Evolutionary conservation across 1,284 basidiomycete genomes (phyloP).

Genomic region (Volvariella surrecta): DNA sequence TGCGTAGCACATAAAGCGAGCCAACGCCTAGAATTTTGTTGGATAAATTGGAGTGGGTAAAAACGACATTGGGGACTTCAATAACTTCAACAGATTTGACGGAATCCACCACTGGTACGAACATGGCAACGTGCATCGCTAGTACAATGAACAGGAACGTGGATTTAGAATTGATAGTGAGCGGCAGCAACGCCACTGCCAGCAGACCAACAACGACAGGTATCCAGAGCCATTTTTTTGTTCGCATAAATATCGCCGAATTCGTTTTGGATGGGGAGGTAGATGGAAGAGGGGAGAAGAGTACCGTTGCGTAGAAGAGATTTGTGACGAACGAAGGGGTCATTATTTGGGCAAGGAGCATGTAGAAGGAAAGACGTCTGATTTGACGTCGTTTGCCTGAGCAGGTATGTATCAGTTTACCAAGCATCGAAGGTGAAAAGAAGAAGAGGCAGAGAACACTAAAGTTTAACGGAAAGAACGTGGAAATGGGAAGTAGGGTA

Average conservation of each 20-base stretch:
- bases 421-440: no score
- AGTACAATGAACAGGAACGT: constrained; percentile 56
- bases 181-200: constrained; percentile 42
- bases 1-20: no score
- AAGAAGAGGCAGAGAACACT: no score
- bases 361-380: constrained; percentile 57
- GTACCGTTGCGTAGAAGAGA: constrained; percentile 56
- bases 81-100: no score
- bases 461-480: no score
- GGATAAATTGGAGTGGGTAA: no score
- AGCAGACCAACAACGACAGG: constrained; percentile 40
- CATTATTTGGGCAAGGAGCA: constrained; percentile 69
- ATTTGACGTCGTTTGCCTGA: constrained; percentile 38
- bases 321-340: constrained; percentile 65
- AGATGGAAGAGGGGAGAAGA: constrained; percentile 26
- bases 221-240: constrained; percentile 27
- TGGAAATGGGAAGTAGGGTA: no score
- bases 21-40: no score
- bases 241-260: constrained; percentile 2
- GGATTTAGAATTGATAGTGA: constrained; percentile 33
- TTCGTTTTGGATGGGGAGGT: constrained; percentile 7
- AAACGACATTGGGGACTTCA: no score
- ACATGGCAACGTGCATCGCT: constrained; percentile 51
- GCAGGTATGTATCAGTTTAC: not conserved
- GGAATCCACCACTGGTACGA: constrained; percentile 41